Percentiles rank a stretch among this genome's conserved stretches.
Conservation (phyloP, 352 stramenopile species). For the Globisporangium perplexum region DNA sequence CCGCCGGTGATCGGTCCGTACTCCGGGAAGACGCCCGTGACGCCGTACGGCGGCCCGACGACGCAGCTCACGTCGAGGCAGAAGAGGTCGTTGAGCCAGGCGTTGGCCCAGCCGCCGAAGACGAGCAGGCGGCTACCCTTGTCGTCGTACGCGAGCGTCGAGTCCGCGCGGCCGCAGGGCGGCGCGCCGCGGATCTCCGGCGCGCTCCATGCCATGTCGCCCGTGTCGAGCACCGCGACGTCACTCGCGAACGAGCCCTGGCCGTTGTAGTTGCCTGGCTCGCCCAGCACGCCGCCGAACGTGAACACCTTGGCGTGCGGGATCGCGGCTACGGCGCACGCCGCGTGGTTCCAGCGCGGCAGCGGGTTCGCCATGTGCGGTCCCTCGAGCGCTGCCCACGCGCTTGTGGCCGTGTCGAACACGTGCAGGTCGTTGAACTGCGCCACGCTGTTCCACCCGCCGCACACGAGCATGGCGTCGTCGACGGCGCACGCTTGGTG, state of each 20-base stretch:
- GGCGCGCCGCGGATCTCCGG: constrained; percentile 75
- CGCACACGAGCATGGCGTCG: constrained; percentile 91
- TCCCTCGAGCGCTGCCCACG: constrained; percentile 83
- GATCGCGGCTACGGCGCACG: constrained; percentile 91
- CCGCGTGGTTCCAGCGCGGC: constrained; percentile 94
- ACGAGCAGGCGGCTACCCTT: constrained; percentile 89
- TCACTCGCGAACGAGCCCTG: constrained; percentile 86
- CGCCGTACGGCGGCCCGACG: constrained; percentile 94
- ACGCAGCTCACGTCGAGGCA: constrained; percentile 92
- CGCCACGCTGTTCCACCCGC: constrained; percentile 92
- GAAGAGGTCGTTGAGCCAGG: constrained; percentile 92
- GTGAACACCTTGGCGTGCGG: constrained; percentile 95
- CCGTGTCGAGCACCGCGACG: constrained; percentile 91
- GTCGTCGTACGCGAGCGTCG: constrained; percentile 92
- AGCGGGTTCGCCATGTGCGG: constrained; percentile 62
- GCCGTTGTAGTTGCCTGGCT: constrained; percentile 84
- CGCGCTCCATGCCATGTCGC: constrained; percentile 85
- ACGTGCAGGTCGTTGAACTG: constrained; percentile 96
- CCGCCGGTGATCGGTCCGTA: constrained; percentile 92
- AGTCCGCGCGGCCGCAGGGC: constrained; percentile 88
- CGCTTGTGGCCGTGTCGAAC: constrained; percentile 82
- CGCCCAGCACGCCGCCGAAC: constrained; percentile 93
- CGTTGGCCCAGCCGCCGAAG: constrained; percentile 95
- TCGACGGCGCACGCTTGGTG: constrained; percentile 90
- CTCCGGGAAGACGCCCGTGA: constrained; percentile 84